Evolutionary conservation across 768 basidiomycete species (phyloP).

Genomic region (Trametes elegans): DNA sequence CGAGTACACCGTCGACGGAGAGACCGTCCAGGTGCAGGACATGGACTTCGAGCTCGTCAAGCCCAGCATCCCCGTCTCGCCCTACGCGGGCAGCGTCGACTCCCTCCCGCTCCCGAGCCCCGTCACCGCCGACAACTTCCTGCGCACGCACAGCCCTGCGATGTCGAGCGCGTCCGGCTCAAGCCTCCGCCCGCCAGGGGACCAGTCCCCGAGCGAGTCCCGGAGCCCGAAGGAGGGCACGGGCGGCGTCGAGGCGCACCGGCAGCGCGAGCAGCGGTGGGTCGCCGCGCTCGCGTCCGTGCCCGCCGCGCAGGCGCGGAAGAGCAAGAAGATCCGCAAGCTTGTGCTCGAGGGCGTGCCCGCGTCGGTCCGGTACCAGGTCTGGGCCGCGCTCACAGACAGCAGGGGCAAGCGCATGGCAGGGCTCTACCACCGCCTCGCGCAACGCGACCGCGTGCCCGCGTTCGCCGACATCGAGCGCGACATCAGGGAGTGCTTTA

Average conservation of each 20-base stretch:
- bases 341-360: slow-evolving; percentile 76
- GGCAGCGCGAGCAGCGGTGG: slow-evolving; percentile 78
- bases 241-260: slow-evolving; percentile 51
- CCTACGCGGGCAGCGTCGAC: slow-evolving; percentile 19
- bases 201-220: slow-evolving; percentile 1
- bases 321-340: slow-evolving; percentile 77
- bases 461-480: slow-evolving; percentile 53
- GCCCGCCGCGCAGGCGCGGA: slow-evolving; percentile 61
- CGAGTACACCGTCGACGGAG: slow-evolving; percentile 33
- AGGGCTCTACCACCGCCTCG: slow-evolving; percentile 64
- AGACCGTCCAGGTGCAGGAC: slow-evolving; percentile 73
- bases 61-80: slow-evolving; percentile 45
- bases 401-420: slow-evolving; percentile 69
- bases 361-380: slow-evolving; percentile 77
- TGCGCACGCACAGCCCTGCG: slow-evolving; percentile 33
- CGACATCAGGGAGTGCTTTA: slow-evolving; percentile 55
- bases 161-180: slow-evolving; percentile 27
- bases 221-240: slow-evolving; percentile 1
- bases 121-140: slow-evolving; percentile 18
- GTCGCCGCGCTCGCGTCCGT: slow-evolving; percentile 57
- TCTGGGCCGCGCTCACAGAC: slow-evolving; percentile 81
- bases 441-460: slow-evolving; percentile 51
- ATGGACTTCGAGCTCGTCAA: slow-evolving; percentile 80
- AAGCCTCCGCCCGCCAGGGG: slow-evolving; percentile 7
- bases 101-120: slow-evolving; percentile 22